phyloP scores from a whole-genome alignment of 1,284 basidiomycete genomes.

The Cryptococcus maquisensis region DNA sequence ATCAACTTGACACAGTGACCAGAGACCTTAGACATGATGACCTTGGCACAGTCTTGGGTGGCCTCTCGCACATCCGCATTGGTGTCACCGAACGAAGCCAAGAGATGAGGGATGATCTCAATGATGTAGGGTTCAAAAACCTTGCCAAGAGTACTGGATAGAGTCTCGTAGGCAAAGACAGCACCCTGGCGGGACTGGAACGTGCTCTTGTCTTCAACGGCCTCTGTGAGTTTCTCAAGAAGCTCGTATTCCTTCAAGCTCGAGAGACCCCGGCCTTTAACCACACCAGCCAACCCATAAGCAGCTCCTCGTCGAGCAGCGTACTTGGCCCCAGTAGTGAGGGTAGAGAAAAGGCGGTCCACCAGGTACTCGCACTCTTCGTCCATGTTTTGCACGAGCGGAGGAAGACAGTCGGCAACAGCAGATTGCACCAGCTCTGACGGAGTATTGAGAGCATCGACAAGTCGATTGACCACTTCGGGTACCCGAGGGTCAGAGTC shows the following conservation, averaged over 20 bases:
- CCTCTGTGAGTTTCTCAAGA: constrained; percentile 67
- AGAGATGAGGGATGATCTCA: constrained; percentile 75
- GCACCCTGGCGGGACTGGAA: constrained; percentile 87
- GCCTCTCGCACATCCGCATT: constrained; percentile 89
- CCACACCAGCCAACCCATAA: constrained; percentile 88
- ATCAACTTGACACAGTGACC: constrained; percentile 92
- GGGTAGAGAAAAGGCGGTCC: constrained; percentile 69
- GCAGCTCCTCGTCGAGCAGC: constrained; percentile 89
- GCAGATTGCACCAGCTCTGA: constrained; percentile 96
- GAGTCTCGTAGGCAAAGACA: constrained; percentile 91
- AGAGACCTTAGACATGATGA: constrained; percentile 94
- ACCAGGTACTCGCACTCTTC: constrained; percentile 65
- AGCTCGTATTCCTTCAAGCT: constrained; percentile 81
- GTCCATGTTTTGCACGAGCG: constrained; percentile 71
- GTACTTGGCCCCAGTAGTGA: constrained; percentile 78
- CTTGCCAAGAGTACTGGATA: constrained; percentile 74
- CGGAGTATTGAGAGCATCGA: constrained; percentile 88
- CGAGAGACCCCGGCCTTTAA: constrained; percentile 83
- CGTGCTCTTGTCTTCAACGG: constrained; percentile 83
- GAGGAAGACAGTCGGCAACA: constrained; percentile 89
- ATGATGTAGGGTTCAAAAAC: constrained; percentile 78
- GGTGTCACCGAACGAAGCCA: constrained; percentile 86
- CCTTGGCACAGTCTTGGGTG: constrained; percentile 83
- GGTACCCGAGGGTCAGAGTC: constrained; percentile 71
- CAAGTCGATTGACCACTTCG: constrained; percentile 79